These are phyloP conservation scores for Gaultheria prostrata DNA, from an alignment of 148 eudicot species.

Conservation along the genomic window DNA sequence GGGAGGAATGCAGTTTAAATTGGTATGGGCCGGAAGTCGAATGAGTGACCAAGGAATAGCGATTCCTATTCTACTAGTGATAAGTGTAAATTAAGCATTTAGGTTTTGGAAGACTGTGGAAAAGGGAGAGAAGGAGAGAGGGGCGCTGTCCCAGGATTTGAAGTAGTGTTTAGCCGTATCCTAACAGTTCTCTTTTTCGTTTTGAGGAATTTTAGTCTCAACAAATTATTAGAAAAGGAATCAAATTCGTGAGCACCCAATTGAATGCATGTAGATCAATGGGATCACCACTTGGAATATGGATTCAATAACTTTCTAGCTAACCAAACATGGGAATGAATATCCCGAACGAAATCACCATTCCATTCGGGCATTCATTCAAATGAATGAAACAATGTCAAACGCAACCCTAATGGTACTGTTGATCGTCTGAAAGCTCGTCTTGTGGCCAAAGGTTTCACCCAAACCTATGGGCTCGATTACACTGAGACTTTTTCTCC, in stretches of 20 bases:
- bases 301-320: neutral
- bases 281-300: neutral
- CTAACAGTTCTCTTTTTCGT: neutral
- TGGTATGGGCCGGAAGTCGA: neutral
- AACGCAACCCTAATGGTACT: too few relatives aligned
- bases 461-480: too few relatives aligned
- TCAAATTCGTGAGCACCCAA: neutral
- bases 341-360: neutral
- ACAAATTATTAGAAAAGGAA: neutral
- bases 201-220: neutral
- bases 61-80: neutral
- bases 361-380: neutral
- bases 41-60: neutral
- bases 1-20: neutral
- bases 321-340: neutral
- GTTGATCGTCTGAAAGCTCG: too few relatives aligned
- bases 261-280: neutral
- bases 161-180: neutral
- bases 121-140: neutral
- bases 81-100: neutral
- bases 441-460: too few relatives aligned
- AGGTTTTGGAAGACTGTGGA: neutral
- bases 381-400: neutral
- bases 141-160: neutral
- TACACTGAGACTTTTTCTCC: too few relatives aligned